Base-by-base conservation (phyloP, 78 protist species). In the Emiliania huxleyi region DNA sequence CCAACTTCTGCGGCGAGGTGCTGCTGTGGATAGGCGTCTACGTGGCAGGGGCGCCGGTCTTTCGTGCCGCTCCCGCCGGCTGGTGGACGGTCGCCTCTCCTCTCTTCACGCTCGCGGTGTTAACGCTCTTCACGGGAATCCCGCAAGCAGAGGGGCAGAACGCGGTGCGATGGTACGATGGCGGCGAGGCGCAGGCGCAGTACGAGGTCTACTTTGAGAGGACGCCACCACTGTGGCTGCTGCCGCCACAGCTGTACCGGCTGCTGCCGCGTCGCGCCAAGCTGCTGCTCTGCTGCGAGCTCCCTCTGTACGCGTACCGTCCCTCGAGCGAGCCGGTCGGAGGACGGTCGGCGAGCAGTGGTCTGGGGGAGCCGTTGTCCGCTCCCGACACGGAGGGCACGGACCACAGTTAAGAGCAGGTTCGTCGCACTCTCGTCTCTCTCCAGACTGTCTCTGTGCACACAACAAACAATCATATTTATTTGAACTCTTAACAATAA, bases 1-100 rank as follows among this genome's bases (percentile, higher is more conserved):
- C 83, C 23, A 73, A 73, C 83, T 73, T 21, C 83, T 73, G 83
- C 83, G 83, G 83, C 83, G 83, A 73, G 43, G 21, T 18, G 15
- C 83, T 73, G 44, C 2, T 73, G 12, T 37, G 44, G 44, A 37
- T 11, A 2, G 83, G 83, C 83, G 4, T 73, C 83, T n/a, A 35
- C 83, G 23, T 37, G 8, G 83, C 38, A 5, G 83, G 83, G 21
- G 38, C 23, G 19, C 38, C 83, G 25, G 26, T 73, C 44, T 73
- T 21, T 44, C 26, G 0, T 1, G 44, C 4, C 26, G 38, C 11
- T 5, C n/a, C 75, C 33, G 37, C 23, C 37, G 75, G 75, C 2
- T 73, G 40, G 44, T 2, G 11, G 26, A n/a, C 83, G 29, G 23
- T 73, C 25, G 37, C 37, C 8, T 26, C 37, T 15, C 83, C 83